Evolutionary conservation across 495 filamentous ascomycete genomes (phyloP), one percentile per base, ranked within the genome.

Genomic region (Friedmanniomyces simplex): DNA sequence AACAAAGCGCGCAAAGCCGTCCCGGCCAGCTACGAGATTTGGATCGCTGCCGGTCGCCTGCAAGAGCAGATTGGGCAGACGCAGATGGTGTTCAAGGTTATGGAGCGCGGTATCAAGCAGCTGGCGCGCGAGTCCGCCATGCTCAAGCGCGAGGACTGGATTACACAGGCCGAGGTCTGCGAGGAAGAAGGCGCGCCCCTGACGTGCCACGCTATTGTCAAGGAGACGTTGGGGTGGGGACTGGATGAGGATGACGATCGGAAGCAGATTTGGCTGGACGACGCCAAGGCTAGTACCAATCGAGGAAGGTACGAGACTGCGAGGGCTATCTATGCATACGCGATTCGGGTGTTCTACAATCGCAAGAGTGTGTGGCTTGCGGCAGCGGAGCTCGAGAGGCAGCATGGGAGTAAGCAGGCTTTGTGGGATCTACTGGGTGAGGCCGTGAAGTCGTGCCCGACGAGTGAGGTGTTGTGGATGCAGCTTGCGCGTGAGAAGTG

Each of bases 201-300:
- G 46, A 96, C 94, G 0, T 95, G 89, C 64, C 81, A 80, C 54
- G 83, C 84, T 30, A 96, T 97, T 66, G 86, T 99, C 62, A 79
- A 83, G 36, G 90, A 96, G 64, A 99, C 94, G 0, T 81, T 99
- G 7, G 93, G 91, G 34, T 97, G 86, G 79, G 83, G 87, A 2
- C 73, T 99, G 16, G 94, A 96, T 59, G 93, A 97, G 72, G 94
- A 99, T 67, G 93, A 97, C 63, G 90, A 96, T 63, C 85, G 93
- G 1, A 95, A 94, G 66, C 87, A 96, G 53, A 85, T 89, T 18
- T 97, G 89, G 89, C 84, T 91, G 75, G 88, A 96, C 50, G 93
- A 99, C 66, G 90, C 91, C 1, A 85, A 86, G 63, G 75, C 77
- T 14, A 84, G 85, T 64, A 89, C 89, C 67, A 78, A 77, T 30